Base-by-base conservation (phyloP, 23 red algal genomes). In the Gracilariopsis chorda region DNA sequence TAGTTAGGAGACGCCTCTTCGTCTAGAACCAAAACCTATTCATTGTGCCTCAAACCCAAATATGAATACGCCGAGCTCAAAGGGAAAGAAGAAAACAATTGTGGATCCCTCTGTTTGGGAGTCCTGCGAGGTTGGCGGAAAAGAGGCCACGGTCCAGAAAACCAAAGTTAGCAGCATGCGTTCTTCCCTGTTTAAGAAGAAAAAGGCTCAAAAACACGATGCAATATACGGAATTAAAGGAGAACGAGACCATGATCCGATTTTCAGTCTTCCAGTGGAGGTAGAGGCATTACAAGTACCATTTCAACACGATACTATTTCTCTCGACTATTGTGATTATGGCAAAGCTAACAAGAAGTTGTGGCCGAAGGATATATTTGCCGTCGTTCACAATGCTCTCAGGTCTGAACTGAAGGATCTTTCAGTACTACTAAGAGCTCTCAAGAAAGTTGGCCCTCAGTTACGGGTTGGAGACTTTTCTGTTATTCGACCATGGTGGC, bases 281-380 rank as follows among this genome's bases (percentile, higher is more conserved):
- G 82, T 63, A 48, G 62, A 67, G 51, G 60, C 82, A 1, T 43
- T 87, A 13, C 56, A 74, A 33, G 30, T 43, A 21, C 82, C 62
- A 1, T 87, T 87, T 87, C 48, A 57, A 12, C 52, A 87, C 23
- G 82, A 77, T 12, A 79, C 67, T 3, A 59, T 45, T 17, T 90
- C 86, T 56, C 33, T 90, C 17, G 60, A 75, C 39, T 78, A 58
- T 11, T 90, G 86, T 62, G 68, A 77, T 32, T 77, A 78, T 27
- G 86, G 86, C 19, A 90, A 77, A 51, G 70, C 53, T 51, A 90
- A 78, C 52, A 90, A 90, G 37, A 61, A 78, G 21, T 10, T 65
- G 6, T 90, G 86, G 86, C 10, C 86, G 37, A 90, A 90, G n/a
- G 86, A 90, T 90, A 48, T 90, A 1, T 78, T 90, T 21, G 86